These are phyloP conservation scores for Verticillium nonalfalfae DNA, from an alignment of 2,329 filamentous ascomycete genomes.

Conservation along the genomic window DNA sequence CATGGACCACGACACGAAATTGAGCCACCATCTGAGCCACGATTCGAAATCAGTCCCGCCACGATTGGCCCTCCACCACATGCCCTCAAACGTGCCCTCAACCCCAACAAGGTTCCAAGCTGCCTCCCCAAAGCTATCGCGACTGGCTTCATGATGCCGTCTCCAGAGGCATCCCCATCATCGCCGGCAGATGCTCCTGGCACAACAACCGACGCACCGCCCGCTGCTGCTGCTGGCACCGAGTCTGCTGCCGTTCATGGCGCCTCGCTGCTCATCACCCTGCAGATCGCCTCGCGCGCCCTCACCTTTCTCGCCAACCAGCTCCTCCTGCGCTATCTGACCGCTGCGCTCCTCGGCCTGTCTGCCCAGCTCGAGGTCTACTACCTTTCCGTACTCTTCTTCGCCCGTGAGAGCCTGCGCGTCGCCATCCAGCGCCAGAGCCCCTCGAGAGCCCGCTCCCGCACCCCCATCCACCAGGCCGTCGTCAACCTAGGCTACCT, in stretches of 20 bases:
- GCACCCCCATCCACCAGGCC: conserved; percentile 53
- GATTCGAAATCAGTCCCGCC: neutral
- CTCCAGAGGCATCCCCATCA: neutral
- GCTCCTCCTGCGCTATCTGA: conserved; percentile 78
- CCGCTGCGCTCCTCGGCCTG: conserved; percentile 76
- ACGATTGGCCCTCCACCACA: neutral
- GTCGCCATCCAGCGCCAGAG: conserved; percentile 81
- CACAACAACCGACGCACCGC: too few species aligned
- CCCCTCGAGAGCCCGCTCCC: conserved; percentile 14
- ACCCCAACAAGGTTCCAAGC: too few species aligned
- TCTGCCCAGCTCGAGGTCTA: conserved; percentile 90
- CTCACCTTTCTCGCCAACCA: conserved; percentile 92
- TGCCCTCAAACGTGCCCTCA: too few species aligned
- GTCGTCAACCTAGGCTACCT: conserved; percentile 87
- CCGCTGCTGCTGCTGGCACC: neutral
- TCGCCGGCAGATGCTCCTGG: neutral
- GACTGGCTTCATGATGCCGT: conserved; percentile 1
- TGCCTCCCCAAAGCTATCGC: too few species aligned
- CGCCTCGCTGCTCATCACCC: conserved; percentile 77
- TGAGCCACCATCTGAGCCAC: neutral
- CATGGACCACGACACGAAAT: neutral
- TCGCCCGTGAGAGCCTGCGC: conserved; percentile 83
- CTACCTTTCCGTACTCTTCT: conserved; percentile 89
- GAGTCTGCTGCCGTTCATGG: conserved; percentile 49
- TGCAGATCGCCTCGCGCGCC: conserved; percentile 81